Conservation (phyloP, 176 grass and related monocot species). For the Guadua angustifolia region DNA sequence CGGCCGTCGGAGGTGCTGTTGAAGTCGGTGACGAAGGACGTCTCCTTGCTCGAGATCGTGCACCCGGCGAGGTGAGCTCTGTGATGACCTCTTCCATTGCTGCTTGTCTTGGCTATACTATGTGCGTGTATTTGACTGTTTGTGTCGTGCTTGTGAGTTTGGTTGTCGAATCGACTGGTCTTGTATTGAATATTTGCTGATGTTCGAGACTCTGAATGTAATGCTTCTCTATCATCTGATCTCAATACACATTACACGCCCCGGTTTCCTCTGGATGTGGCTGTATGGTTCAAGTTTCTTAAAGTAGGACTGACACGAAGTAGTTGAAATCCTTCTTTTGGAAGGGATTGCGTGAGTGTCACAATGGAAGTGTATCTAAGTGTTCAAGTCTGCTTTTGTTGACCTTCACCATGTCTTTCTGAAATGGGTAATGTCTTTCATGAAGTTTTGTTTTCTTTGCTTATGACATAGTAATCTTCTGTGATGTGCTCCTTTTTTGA, state of each 20-base stretch:
- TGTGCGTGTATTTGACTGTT: neutral
- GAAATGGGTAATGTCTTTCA: neutral
- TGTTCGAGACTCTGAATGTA: neutral
- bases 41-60: conserved; percentile 69
- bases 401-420: neutral
- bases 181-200: neutral
- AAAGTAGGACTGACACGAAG: neutral
- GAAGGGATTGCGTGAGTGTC: neutral
- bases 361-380: neutral
- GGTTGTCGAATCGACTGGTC: neutral
- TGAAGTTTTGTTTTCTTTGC: neutral
- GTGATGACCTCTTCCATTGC: conserved; percentile 13
- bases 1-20: conserved; percentile 83
- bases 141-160: conserved; percentile 14
- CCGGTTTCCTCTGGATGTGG: neutral
- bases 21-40: conserved; percentile 86
- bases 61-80: conserved; percentile 69
- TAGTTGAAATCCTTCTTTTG: neutral
- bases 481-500: neutral
- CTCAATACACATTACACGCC: neutral
- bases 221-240: neutral
- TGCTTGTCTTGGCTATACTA: neutral
- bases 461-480: neutral
- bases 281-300: neutral
- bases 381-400: neutral